Evolutionary conservation across 257 asterid species (phyloP), one percentile per base, ranked within the genome.

Genomic region (Primulina huaijiensis): DNA sequence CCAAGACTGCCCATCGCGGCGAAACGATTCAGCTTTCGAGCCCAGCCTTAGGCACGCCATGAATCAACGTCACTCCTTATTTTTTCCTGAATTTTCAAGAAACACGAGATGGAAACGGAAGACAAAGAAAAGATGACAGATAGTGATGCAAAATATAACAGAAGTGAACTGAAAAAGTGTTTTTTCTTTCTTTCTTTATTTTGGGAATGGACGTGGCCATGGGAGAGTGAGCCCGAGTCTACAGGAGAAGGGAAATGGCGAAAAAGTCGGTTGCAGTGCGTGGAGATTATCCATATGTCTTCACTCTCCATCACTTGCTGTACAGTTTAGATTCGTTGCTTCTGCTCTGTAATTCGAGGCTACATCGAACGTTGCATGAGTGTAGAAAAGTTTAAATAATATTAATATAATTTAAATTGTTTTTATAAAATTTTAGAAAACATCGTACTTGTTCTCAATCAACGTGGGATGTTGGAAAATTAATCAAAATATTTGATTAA

Each of bases 11-110:
- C 93, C 96, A 62, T 92, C 92, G 57, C 82, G 86, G 19, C 84
- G 88, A 67, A 92, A 89, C 8, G 89, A 89, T 77, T 90, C 96
- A 11, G 97, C 77, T 81, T 92, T 92, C 7, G 98, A 87, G 67
- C 98, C 98, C 67, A 88, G 82, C 74, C 79, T 88, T 92, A 85
- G 59, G 73, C 69, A 89, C 34, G 95, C 92, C 97, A 92, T 87
- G 65, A 6, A 62, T 59, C 66, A 35, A 55, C 46, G n/a, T 30
- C 50, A 6, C 11, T 33, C 58, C 11, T 5, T 53, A 6, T 2
- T 43, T 58, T 62, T 25, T 40, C 50, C 14, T 12, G 55, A 14
- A 46, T 12, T 46, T 46, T 14, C 55, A 46, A 46, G 55, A 46
- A 46, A 14, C 19, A 46, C 14, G 55, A 19, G 19, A 46, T 46